A percentile compares a stretch with the other conserved stretches of the same genome.
Conservation (phyloP, 164 flowering plant genomes). For the Taxillus chinensis region DNA sequence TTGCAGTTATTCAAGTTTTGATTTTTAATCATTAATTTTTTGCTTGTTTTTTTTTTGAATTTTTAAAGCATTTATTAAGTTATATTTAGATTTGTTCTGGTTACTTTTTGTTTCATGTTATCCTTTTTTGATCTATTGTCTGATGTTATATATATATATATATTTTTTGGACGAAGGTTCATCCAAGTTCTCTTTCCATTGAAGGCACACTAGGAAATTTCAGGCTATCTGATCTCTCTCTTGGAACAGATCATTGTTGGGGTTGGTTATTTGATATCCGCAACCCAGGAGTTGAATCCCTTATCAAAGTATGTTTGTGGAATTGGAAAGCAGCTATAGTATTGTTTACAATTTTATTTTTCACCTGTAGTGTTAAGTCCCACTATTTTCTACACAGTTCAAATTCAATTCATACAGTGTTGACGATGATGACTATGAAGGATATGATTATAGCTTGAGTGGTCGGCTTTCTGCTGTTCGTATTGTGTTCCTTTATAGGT, state of each 20-base stretch:
- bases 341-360: background rate
- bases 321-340: background rate
- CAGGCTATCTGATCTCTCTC: conserved; percentile 75
- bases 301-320: conserved; percentile 56
- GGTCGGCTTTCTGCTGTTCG: conserved; percentile 94
- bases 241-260: conserved; percentile 72
- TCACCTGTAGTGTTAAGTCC: background rate
- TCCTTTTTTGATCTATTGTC: background rate
- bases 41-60: no score
- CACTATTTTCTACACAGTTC: conserved; percentile 40
- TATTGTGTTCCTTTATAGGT: conserved; percentile 85
- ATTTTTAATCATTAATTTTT: no score
- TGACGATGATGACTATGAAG: conserved; percentile 94
- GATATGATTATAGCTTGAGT: conserved; percentile 79
- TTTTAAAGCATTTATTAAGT: no score
- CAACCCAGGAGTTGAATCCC: conserved; percentile 81
- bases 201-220: conserved; percentile 92
- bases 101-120: background rate
- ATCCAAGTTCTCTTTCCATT: conserved; percentile 81
- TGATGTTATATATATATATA: background rate
- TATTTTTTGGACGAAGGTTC: conserved; percentile 41
- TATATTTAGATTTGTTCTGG: no score
- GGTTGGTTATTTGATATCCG: conserved; percentile 95
- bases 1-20: no score
- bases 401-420: conserved; percentile 72